phyloP scores from a whole-genome alignment of 129 eudicot genomes.

The Gnaphalium uliginosum region DNA sequence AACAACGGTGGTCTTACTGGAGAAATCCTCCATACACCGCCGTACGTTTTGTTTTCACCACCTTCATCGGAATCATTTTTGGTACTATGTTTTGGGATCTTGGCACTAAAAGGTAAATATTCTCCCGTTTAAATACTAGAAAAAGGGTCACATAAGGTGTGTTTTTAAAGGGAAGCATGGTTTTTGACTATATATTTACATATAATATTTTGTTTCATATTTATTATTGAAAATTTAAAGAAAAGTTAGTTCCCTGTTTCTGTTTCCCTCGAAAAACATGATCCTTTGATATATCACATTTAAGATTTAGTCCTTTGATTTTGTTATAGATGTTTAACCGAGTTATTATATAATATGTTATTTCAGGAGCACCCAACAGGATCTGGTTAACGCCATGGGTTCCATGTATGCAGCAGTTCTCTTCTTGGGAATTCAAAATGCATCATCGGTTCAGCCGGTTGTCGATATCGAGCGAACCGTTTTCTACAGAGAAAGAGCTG shows the following conservation, averaged over 20 bases:
- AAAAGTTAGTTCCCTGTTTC: neutral
- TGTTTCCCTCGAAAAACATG: neutral
- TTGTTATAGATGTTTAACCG: neutral
- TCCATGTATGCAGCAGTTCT: constrained; percentile 50
- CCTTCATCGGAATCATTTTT: constrained; percentile 38
- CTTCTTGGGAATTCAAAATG: constrained; percentile 49
- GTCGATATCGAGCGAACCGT: constrained; percentile 52
- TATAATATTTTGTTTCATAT: too few relatives aligned
- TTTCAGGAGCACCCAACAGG: constrained; percentile 34
- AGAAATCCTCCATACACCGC: constrained; percentile 53
- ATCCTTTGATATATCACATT: neutral
- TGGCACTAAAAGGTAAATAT: constrained; percentile 38
- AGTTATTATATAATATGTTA: neutral
- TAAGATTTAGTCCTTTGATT: neutral
- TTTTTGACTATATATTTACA: too few relatives aligned
- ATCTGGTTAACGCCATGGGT: constrained; percentile 47
- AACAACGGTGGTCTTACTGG: constrained; percentile 60
- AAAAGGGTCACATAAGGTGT: too few relatives aligned
- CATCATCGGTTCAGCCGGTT: constrained; percentile 48
- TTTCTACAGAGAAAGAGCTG: constrained; percentile 55
- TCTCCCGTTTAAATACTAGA: neutral
- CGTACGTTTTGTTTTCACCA: constrained; percentile 42
- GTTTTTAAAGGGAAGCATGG: too few relatives aligned
- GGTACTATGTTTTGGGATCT: constrained; percentile 65
- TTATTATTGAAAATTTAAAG: too few relatives aligned